Evolutionary conservation across 73 alveolate species (phyloP).

Genomic region (Symbiodinium pilosum): DNA sequence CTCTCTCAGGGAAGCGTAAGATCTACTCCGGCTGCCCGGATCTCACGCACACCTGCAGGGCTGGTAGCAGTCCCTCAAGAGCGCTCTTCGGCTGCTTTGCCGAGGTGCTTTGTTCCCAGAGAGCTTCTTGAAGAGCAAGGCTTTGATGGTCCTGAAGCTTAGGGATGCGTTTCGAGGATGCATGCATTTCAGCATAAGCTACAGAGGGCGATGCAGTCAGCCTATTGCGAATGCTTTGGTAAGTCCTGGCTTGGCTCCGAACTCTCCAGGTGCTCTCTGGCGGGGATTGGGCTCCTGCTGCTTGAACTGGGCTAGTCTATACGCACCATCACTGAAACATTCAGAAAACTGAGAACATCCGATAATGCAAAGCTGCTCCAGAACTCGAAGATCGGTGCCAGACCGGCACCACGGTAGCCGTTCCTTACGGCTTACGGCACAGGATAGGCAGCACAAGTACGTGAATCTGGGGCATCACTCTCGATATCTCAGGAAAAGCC

Average conservation of each 20-base stretch:
- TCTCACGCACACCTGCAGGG: conserved; percentile 41
- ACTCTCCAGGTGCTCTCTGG: conserved; percentile 43
- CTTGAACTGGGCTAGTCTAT: neutral
- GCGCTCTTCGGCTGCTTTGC: neutral
- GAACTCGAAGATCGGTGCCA: conserved; percentile 9
- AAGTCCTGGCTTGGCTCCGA: conserved; percentile 46
- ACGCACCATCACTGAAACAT: neutral
- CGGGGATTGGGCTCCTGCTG: conserved; percentile 52
- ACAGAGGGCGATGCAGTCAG: no score
- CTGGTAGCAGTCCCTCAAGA: neutral
- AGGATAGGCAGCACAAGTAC: no score
- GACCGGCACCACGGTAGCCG: conserved; percentile 57
- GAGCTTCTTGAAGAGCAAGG: conserved; percentile 39
- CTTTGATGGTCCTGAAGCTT: conserved; percentile 53
- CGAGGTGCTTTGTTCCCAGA: conserved; percentile 58
- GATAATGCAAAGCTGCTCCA: conserved; percentile 13
- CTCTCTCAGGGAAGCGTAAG: conserved; percentile 1
- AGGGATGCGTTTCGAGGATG: neutral
- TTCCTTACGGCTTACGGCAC: conserved; percentile 21
- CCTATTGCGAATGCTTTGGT: neutral
- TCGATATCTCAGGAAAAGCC: no score
- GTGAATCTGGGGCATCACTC: no score
- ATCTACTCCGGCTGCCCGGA: conserved; percentile 83
- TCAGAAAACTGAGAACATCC: neutral
- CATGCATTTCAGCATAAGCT: no score